phyloP scores from a whole-genome alignment of 371 early-diverging fungal genomes.

The Circinella minor region DNA sequence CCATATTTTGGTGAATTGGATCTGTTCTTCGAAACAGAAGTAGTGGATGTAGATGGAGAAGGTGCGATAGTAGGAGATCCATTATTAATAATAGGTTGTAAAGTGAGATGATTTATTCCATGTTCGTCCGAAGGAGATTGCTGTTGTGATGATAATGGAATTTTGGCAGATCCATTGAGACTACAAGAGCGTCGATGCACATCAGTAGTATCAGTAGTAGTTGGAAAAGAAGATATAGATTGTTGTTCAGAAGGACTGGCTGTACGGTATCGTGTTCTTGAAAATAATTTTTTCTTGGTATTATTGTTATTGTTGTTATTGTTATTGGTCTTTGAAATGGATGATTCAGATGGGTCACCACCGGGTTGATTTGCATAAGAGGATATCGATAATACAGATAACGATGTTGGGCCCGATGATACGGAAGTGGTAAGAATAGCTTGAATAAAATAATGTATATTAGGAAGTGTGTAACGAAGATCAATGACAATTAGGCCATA shows the following conservation, averaged over 20 bases:
- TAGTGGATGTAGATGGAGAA: conserved; percentile 15
- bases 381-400: conserved; percentile 55
- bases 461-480: conserved; percentile 80
- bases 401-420: conserved; percentile 44
- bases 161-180: conserved; percentile 11
- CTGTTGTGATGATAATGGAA: conserved; percentile 16
- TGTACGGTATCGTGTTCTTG: not conserved
- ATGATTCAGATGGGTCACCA: not conserved
- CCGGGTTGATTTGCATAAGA: conserved; percentile 37
- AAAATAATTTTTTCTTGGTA: not conserved
- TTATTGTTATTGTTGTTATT: not conserved
- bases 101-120: conserved; percentile 19
- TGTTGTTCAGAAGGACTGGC: not conserved
- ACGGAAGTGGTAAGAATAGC: conserved; percentile 60
- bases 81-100: conserved; percentile 24
- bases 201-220: not conserved
- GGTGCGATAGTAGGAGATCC: conserved; percentile 1
- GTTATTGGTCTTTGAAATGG: too few species aligned
- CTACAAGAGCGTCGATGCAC: not conserved
- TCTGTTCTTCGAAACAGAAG: conserved; percentile 7
- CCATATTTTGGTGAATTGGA: conserved; percentile 27
- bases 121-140: conserved; percentile 12
- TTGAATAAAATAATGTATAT: conserved; percentile 71
- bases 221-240: not conserved
- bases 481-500: conserved; percentile 76